Percentiles rank a stretch among this genome's conserved stretches.
These are phyloP conservation scores for Teratosphaeria epicoccoides DNA, from an alignment of 2,329 filamentous ascomycete species.

Conservation along the genomic window DNA sequence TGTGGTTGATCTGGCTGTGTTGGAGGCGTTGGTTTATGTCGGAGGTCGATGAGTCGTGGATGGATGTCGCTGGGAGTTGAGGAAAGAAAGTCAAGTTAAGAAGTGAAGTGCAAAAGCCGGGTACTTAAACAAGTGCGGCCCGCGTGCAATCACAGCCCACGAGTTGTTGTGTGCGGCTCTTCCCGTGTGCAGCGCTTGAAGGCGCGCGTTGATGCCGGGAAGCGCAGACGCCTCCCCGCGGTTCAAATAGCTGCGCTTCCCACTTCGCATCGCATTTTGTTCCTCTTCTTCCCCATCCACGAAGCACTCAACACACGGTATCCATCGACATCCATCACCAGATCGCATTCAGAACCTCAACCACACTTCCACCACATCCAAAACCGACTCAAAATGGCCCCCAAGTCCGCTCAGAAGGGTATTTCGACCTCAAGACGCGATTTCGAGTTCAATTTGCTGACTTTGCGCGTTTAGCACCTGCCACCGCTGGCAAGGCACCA, in stretches of 20 bases:
- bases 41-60: slow-evolving; percentile 21
- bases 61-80: slow-evolving; percentile 28
- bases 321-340: slow-evolving; percentile 23
- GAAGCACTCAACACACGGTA: slow-evolving; percentile 15
- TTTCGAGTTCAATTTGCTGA: slow-evolving; percentile 36
- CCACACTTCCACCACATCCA: slow-evolving; percentile 15
- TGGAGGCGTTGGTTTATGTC: slow-evolving; percentile 21
- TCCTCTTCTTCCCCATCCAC: slow-evolving; percentile 29
- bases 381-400: slow-evolving; percentile 65
- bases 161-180: neutral
- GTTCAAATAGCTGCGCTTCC: slow-evolving; percentile 24
- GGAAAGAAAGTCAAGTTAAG: slow-evolving; percentile 6
- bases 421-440: slow-evolving; percentile 3
- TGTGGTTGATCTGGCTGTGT: slow-evolving; percentile 25
- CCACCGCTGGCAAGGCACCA: slow-evolving; percentile 82
- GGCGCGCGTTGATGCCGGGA: neutral
- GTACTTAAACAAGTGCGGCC: neutral
- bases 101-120: slow-evolving; percentile 8
- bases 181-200: slow-evolving; percentile 3
- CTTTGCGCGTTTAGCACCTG: slow-evolving; percentile 47
- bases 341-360: slow-evolving; percentile 22
- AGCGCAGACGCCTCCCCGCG: slow-evolving; percentile 6
- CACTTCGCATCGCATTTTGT: slow-evolving; percentile 3
- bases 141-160: neutral
- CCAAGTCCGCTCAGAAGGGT: slow-evolving; percentile 84